Conservation (phyloP, 352 stramenopile species). For the Pythium diclinum region DNA sequence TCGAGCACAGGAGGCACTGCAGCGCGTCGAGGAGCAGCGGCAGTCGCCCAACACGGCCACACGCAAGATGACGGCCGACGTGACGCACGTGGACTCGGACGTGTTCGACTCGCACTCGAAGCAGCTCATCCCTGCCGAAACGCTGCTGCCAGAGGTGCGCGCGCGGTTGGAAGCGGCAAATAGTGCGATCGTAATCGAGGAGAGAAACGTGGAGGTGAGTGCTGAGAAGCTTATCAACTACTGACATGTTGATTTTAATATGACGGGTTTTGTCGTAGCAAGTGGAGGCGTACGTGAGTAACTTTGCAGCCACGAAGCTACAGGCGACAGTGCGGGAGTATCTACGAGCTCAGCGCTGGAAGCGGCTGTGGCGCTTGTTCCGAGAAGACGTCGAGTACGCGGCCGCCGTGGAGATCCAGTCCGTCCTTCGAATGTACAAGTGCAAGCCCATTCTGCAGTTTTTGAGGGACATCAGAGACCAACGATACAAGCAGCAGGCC, state of each 20-base stretch:
- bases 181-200: constrained; percentile 36
- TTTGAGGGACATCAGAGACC: constrained; percentile 23
- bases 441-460: constrained; percentile 29
- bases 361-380: constrained; percentile 33
- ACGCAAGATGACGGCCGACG: constrained; percentile 21
- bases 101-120: constrained; percentile 66
- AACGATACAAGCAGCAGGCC: constrained; percentile 27
- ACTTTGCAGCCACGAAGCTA: constrained; percentile 42
- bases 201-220: constrained; percentile 47
- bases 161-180: constrained; percentile 38
- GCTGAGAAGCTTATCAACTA: background rate
- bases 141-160: constrained; percentile 44
- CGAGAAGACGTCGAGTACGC: constrained; percentile 37
- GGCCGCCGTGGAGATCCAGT: constrained; percentile 48
- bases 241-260: background rate
- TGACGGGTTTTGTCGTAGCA: constrained; percentile 25
- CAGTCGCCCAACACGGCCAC: background rate
- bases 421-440: constrained; percentile 34
- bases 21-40: constrained; percentile 40
- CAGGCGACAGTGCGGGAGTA: constrained; percentile 39
- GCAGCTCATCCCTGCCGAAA: constrained; percentile 51
- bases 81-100: constrained; percentile 54
- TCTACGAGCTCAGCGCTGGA: constrained; percentile 42
- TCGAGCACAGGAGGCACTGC: constrained; percentile 42
- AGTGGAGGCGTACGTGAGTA: constrained; percentile 41